phyloP scores from a whole-genome alignment of 202 grass and related monocot genomes.

The Elaeis oleifera region DNA sequence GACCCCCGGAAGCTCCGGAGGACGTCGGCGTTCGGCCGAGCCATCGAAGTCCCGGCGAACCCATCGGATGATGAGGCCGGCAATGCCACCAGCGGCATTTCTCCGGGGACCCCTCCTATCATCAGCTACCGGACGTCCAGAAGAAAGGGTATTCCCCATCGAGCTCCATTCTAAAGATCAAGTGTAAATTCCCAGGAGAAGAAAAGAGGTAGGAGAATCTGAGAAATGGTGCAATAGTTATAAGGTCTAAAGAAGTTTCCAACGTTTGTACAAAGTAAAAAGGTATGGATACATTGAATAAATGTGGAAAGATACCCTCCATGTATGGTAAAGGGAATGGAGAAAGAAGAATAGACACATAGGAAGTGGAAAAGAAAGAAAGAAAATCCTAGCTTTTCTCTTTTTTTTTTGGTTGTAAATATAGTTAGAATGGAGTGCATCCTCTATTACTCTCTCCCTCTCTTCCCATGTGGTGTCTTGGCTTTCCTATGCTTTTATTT shows the following conservation, averaged over 20 bases:
- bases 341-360: conserved; percentile 4
- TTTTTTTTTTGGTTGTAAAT: too few relatives aligned
- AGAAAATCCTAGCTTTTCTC: too few relatives aligned
- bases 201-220: conserved; percentile 1
- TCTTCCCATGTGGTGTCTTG: too few relatives aligned
- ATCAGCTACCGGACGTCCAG: conserved; percentile 57
- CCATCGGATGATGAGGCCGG: conserved; percentile 50
- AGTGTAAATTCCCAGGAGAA: neutral
- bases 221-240: conserved; percentile 8
- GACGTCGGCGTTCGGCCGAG: conserved; percentile 25
- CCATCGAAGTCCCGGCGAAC: conserved; percentile 2
- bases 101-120: conserved; percentile 54
- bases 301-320: conserved; percentile 7
- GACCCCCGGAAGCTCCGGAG: conserved; percentile 46
- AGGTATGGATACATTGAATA: conserved; percentile 19
- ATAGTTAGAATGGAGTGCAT: too few relatives aligned
- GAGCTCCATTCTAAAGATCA: conserved; percentile 42
- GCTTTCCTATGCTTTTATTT: too few relatives aligned
- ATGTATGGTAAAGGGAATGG: neutral
- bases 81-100: conserved; percentile 29
- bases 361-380: neutral
- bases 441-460: too few relatives aligned
- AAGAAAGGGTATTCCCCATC: conserved; percentile 69
- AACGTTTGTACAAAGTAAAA: conserved; percentile 17
- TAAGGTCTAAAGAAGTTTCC: neutral